Evolutionary conservation across 2,329 filamentous ascomycete genomes (phyloP).

Genomic region (Colletotrichum sansevieriae): DNA sequence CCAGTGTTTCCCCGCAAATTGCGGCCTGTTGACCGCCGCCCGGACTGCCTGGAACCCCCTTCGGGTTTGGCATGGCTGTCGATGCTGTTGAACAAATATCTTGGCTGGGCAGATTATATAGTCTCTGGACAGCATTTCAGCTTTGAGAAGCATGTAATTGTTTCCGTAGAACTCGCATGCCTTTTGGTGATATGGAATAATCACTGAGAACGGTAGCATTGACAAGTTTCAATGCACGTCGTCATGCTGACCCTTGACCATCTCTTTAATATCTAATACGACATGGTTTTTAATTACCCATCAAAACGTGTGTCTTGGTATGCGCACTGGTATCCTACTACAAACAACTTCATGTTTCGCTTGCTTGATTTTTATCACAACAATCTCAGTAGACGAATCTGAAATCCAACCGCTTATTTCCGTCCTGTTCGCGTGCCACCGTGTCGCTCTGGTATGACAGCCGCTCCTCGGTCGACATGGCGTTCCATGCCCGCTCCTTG

Average conservation of each 20-base stretch:
- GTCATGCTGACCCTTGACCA: not conserved
- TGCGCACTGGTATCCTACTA: constrained; percentile 1
- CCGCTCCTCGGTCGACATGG: constrained; percentile 56
- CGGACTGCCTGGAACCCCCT: constrained; percentile 13
- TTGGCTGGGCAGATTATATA: not conserved
- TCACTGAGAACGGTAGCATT: constrained; percentile 11
- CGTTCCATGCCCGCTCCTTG: constrained; percentile 54
- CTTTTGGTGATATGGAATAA: not conserved
- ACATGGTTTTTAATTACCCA: not conserved
- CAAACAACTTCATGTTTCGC: not conserved
- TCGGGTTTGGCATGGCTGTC: not conserved
- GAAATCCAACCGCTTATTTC: constrained; percentile 56
- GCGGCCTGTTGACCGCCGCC: constrained; percentile 33
- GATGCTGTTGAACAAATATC: not conserved
- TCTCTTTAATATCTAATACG: not conserved
- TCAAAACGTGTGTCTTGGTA: no score
- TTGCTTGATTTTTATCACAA: not conserved
- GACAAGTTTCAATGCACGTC: constrained; percentile 1
- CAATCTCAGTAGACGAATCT: constrained; percentile 37
- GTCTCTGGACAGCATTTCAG: no score
- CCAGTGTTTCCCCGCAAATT: constrained; percentile 35
- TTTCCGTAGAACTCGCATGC: not conserved
- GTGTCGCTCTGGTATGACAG: constrained; percentile 52
- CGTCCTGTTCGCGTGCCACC: constrained; percentile 58
- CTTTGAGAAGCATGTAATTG: not conserved